Conservation (phyloP, 371 early-diverging fungal genomes). For the Mortierella sp. region DNA sequence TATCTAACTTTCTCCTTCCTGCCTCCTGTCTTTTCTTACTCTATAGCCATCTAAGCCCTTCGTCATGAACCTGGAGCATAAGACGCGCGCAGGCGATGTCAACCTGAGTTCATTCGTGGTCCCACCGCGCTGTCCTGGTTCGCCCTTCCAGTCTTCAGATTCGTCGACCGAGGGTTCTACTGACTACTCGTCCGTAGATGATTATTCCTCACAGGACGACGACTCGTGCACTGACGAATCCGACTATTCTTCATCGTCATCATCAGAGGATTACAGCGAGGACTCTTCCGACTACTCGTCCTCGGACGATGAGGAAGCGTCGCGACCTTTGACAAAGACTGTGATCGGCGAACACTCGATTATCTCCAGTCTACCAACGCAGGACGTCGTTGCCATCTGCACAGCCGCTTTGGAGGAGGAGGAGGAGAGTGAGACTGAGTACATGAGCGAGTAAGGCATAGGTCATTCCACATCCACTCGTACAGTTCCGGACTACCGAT, state of each 20-base stretch:
- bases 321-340: constrained; percentile 19
- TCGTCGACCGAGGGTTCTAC: constrained; percentile 38
- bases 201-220: constrained; percentile 40
- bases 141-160: constrained; percentile 37
- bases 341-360: constrained; percentile 25
- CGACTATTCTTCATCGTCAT: constrained; percentile 30
- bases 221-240: constrained; percentile 32
- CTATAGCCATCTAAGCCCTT: constrained; percentile 42
- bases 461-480: too few species aligned
- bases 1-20: too few species aligned
- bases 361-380: constrained; percentile 26
- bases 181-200: constrained; percentile 39
- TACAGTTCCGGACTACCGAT: too few species aligned
- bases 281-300: constrained; percentile 34
- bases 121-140: constrained; percentile 45
- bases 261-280: constrained; percentile 37
- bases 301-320: constrained; percentile 29
- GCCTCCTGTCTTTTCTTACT: not conserved
- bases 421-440: constrained; percentile 27
- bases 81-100: constrained; percentile 45
- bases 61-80: constrained; percentile 52
- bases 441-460: constrained; percentile 49
- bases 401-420: constrained; percentile 26
- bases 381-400: constrained; percentile 28
- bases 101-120: constrained; percentile 35